Evolutionary conservation across 805 yeast species (phyloP).

Genomic region (Ogataea trehalophila): DNA sequence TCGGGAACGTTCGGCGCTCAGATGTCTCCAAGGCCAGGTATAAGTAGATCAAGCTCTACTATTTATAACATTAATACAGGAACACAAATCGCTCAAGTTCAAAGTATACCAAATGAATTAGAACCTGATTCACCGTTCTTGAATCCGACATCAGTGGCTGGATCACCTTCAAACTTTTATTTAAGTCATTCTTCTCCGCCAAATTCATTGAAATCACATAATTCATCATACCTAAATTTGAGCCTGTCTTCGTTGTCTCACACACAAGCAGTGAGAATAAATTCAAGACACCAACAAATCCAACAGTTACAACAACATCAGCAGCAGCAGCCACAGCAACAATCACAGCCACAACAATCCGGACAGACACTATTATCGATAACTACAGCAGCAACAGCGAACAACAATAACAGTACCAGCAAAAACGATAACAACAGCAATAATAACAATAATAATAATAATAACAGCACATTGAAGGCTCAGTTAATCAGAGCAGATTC

Average conservation of each 20-base stretch:
- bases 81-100: constrained; percentile 10
- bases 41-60: not conserved
- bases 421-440: constrained; percentile 1
- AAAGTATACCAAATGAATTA: constrained; percentile 4
- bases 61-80: not conserved
- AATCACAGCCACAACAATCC: not conserved
- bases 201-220: constrained; percentile 26
- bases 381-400: constrained; percentile 3
- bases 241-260: constrained; percentile 5
- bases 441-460: not conserved
- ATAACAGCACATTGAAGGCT: not conserved
- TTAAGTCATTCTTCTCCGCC: constrained; percentile 53
- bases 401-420: not conserved
- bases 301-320: constrained; percentile 18
- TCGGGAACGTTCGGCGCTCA: not conserved
- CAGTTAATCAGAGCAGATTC: constrained; percentile 21
- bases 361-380: not conserved
- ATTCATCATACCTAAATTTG: constrained; percentile 18
- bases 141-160: constrained; percentile 47
- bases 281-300: constrained; percentile 13
- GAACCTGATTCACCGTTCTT: constrained; percentile 50
- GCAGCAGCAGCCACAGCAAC: constrained; percentile 6
- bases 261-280: constrained; percentile 12
- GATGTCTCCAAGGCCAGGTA: not conserved
- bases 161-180: constrained; percentile 53